These are phyloP conservation scores for Dothidotthia symphoricarpi DNA, from an alignment of 2,329 filamentous ascomycete species.

Conservation along the genomic window DNA sequence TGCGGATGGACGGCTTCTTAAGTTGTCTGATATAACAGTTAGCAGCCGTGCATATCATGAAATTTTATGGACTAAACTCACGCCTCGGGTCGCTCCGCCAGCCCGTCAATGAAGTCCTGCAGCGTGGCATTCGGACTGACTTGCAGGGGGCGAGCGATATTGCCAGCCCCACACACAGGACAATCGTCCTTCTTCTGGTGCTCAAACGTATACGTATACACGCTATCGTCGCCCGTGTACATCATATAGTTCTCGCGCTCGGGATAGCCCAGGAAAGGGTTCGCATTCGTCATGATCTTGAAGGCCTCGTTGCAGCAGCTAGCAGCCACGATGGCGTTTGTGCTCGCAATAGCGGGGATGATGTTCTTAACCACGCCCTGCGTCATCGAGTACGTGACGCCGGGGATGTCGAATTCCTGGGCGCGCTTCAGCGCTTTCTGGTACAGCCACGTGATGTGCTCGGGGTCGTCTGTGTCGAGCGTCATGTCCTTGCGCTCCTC, in stretches of 20 bases:
- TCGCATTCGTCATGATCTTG: conserved; percentile 83
- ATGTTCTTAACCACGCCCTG: conserved; percentile 99
- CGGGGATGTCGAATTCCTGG: conserved; percentile 82
- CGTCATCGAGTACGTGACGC: conserved; percentile 92
- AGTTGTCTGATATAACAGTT: conserved; percentile 59
- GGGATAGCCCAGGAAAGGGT: conserved; percentile 73
- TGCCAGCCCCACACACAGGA: conserved; percentile 74
- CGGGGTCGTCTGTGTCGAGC: conserved; percentile 93
- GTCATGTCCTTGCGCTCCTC: conserved; percentile 66
- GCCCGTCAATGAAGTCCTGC: conserved; percentile 78
- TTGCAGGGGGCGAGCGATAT: conserved; percentile 70
- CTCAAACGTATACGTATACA: conserved; percentile 97
- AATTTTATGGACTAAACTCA: conserved; percentile 35
- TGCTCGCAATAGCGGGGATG: conserved; percentile 96
- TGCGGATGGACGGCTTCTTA: conserved; percentile 85
- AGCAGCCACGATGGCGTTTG: conserved; percentile 93
- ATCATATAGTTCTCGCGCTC: conserved; percentile 90
- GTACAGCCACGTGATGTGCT: conserved; percentile 97
- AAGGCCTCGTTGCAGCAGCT: conserved; percentile 96
- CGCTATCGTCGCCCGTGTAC: conserved; percentile 92
- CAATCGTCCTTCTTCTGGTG: conserved; percentile 94
- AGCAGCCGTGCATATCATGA: no score
- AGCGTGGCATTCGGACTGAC: conserved; percentile 72
- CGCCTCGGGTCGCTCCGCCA: conserved; percentile 79
- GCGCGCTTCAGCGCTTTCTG: conserved; percentile 78